Evolutionary conservation across 306 rosid species (phyloP), one percentile per base, ranked within the genome.

Genomic region (Oemleria cerasiformis): DNA sequence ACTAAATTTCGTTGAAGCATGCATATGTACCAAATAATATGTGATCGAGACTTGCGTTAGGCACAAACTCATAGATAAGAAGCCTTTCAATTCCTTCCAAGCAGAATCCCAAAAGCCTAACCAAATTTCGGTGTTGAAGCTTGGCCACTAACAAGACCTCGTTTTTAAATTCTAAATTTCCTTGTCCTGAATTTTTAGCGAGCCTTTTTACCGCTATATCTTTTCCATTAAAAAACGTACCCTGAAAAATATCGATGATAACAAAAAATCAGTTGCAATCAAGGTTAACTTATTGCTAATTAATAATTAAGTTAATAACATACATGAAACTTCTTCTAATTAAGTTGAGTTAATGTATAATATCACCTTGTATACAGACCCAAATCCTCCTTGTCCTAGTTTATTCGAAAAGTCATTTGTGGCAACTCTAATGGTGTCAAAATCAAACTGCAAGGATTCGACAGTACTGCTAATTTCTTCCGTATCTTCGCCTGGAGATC

Each of bases 371-470:
- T 65, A 86, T 73, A 86, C 82, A 0, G 80, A 78, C 15, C 86
- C 86, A 56, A 80, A 86, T 55, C 85, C 85, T 38, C 90, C 90
- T 70, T 73, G 71, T 40, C 90, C 90, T 14, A 80, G 79, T 25
- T 72, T 77, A 67, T 71, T 75, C 39, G 71, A 83, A 65, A 86
- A 86, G 43, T 75, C 17, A 67, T 77, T 51, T 19, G 87, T 80
- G 11, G 85, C 83, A 65, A 40, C 41, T 70, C 68, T 56, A 13
- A 83, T 72, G 25, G 75, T 69, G 13, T 63, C 64, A 61, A 83
- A 77, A 16, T 73, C 58, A 41, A 72, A 65, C 45, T 30, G 58
- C 67, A 56, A 67, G 12, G 58, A n/a, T n/a, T n/a, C 43, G 9
- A 67, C 55, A 4, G 44, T 12, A 36, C n/a, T 62, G 21, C 5